Conservation (phyloP, 768 basidiomycete species). For the Cantharellus anzutake region DNA sequence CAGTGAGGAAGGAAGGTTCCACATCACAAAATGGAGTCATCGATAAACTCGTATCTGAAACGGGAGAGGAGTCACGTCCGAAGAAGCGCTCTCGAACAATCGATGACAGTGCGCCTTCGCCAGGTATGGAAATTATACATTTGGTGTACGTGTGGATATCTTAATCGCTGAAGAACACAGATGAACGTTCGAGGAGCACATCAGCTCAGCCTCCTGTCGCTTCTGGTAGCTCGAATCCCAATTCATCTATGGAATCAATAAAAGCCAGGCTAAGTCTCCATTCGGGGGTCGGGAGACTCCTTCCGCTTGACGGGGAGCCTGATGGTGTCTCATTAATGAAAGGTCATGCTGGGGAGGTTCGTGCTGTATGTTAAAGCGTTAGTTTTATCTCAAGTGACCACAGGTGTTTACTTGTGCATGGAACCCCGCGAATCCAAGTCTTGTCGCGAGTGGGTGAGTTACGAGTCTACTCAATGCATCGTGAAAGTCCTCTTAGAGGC, state of each 20-base stretch:
- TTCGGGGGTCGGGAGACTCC: neutral
- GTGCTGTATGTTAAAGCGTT: constrained; percentile 7
- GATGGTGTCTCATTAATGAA: constrained; percentile 10
- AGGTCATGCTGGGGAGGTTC: constrained; percentile 46
- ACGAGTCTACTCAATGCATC: neutral
- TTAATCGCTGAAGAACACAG: no score
- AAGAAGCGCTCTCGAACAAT: constrained; percentile 14
- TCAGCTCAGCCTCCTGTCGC: no score
- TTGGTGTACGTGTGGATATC: no score
- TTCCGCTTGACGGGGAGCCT: constrained; percentile 4
- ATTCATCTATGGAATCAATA: no score
- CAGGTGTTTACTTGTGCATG: constrained; percentile 71
- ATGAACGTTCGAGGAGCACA: no score
- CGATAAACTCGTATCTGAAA: no score
- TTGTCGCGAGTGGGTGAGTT: constrained; percentile 58
- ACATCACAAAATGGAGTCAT: no score
- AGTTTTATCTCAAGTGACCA: neutral
- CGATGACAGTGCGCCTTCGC: constrained; percentile 21
- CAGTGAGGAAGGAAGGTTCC: no score
- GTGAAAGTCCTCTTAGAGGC: neutral
- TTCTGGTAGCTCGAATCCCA: no score
- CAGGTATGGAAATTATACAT: no score
- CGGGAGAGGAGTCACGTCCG: neutral
- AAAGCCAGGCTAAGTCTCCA: neutral
- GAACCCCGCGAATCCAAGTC: constrained; percentile 39